phyloP scores from a whole-genome alignment of 1,139 yeast species.

The Pichia sp. region DNA sequence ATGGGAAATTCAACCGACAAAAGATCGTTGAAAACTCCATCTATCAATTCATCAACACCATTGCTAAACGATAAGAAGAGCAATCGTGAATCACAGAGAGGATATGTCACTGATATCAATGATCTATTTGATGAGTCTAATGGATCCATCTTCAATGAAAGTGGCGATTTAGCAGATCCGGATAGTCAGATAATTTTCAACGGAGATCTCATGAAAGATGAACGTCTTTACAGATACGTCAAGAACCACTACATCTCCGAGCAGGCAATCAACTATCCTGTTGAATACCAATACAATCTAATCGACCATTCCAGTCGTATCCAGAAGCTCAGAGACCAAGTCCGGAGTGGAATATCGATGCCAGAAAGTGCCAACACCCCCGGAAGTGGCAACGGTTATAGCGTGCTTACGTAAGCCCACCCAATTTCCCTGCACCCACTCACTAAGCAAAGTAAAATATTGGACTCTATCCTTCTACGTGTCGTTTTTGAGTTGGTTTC shows the following conservation, averaged over 20 bases:
- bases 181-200: slow-evolving; percentile 1
- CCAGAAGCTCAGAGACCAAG: slow-evolving; percentile 4
- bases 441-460: too few relatives aligned
- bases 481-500: too few relatives aligned
- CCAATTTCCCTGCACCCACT: too few relatives aligned
- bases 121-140: slow-evolving; percentile 10
- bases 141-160: background rate
- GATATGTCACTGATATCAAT: slow-evolving; percentile 10
- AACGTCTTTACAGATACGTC: slow-evolving; percentile 42
- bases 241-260: slow-evolving; percentile 31
- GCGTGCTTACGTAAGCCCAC: background rate
- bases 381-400: background rate
- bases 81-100: background rate
- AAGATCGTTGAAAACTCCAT: too few relatives aligned
- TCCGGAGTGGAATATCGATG: background rate
- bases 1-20: slow-evolving; percentile 1
- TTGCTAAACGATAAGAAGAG: slow-evolving; percentile 2
- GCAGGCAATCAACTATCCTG: slow-evolving; percentile 32
- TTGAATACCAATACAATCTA: slow-evolving; percentile 24
- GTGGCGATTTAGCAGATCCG: background rate
- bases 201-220: slow-evolving; percentile 41
- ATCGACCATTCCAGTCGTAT: slow-evolving; percentile 23
- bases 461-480: too few relatives aligned
- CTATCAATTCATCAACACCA: slow-evolving; percentile 5
- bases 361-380: too few relatives aligned